These are phyloP conservation scores for Perilla frutescens DNA, from an alignment of 257 asterid genomes.

Conservation along the genomic window DNA sequence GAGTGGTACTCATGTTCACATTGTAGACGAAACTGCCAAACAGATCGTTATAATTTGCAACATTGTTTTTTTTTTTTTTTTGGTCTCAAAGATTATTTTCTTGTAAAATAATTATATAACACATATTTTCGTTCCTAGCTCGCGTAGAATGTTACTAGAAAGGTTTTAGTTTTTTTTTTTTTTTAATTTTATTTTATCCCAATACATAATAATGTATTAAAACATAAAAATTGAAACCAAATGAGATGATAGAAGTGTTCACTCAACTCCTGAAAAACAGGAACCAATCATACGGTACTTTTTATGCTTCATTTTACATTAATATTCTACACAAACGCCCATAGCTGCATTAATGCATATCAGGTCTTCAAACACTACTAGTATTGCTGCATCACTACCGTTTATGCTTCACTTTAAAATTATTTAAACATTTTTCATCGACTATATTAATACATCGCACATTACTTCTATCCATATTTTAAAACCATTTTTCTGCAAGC, in stretches of 20 bases:
- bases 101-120: no score
- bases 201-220: no score
- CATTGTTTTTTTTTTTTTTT: background rate
- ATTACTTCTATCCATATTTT: no score
- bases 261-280: background rate
- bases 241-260: no score
- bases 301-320: constrained; percentile 22
- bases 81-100: no score
- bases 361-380: no score
- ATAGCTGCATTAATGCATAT: no score
- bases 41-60: background rate
- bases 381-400: background rate
- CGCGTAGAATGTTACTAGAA: no score
- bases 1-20: background rate
- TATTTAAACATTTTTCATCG: constrained; percentile 16
- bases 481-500: background rate
- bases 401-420: constrained; percentile 30
- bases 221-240: no score
- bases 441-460: background rate
- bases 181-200: no score
- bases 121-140: no score
- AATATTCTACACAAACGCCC: constrained; percentile 34
- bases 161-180: no score
- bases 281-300: constrained; percentile 24
- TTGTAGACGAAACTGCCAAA: background rate